Conservation (phyloP, 176 grass and related monocot genomes). For the Tillandsia fasciculata region DNA sequence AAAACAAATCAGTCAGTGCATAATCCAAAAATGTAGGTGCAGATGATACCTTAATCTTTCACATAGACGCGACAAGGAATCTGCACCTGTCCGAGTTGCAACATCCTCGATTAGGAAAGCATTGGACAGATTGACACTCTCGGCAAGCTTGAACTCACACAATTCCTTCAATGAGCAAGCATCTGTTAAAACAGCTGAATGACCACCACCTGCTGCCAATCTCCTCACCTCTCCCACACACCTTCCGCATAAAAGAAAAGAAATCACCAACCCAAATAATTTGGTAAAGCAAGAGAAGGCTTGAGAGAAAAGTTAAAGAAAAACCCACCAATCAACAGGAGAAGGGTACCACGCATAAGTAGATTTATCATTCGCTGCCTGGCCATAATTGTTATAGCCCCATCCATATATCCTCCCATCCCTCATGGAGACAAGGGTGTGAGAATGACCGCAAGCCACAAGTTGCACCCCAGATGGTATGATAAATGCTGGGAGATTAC, state of each 20-base stretch:
- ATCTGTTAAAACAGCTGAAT: slow-evolving; percentile 92
- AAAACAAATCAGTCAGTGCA: not conserved
- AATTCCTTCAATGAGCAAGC: slow-evolving; percentile 80
- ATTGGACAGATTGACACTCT: slow-evolving; percentile 61
- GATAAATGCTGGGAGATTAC: slow-evolving; percentile 66
- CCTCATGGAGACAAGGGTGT: slow-evolving; percentile 76
- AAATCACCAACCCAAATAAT: slow-evolving; percentile 4
- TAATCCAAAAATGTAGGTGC: not conserved
- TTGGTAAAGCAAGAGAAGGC: not conserved
- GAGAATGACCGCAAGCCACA: slow-evolving; percentile 80
- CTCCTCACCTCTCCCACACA: slow-evolving; percentile 83
- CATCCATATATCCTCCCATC: slow-evolving; percentile 86
- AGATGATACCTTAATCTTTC: slow-evolving; percentile 54
- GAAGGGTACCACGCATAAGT: slow-evolving; percentile 82
- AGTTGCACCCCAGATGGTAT: slow-evolving; percentile 53
- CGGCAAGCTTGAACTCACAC: slow-evolving; percentile 83
- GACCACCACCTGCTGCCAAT: slow-evolving; percentile 86
- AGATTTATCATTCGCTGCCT: slow-evolving; percentile 72
- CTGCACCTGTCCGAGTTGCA: slow-evolving; percentile 65
- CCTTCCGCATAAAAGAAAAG: slow-evolving; percentile 25
- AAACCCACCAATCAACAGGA: slow-evolving; percentile 78
- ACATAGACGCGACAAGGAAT: slow-evolving; percentile 79
- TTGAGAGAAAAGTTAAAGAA: slow-evolving; percentile 1
- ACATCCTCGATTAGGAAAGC: slow-evolving; percentile 58
- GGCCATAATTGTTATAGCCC: slow-evolving; percentile 94